Base-by-base conservation (phyloP, 352 stramenopile species). In the Globisporangium abappressorium region DNA sequence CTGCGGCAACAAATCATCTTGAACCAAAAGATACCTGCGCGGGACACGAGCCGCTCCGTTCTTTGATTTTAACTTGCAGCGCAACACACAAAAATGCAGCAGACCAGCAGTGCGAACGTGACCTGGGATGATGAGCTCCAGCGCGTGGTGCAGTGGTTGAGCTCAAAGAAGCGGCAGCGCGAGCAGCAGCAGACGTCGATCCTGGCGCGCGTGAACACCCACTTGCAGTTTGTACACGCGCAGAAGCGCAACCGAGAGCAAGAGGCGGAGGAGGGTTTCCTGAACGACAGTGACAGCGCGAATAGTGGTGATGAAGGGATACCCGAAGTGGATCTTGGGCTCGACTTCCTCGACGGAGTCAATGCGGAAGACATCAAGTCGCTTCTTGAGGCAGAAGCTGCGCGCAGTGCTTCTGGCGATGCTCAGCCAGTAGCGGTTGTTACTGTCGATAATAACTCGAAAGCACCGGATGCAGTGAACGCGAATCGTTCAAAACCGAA, bases 311-410 rank as follows among this genome's bases (percentile, higher is more conserved):
- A 36, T 18, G 56, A 62, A 9, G 12, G 47, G 11, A 46, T 38
- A 46, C 20, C 36, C 22, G 64, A 46, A 18, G 22, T 59, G 15
- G 69, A 78, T 14, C 55, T 82, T 33, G 71, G 69, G 64, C 72
- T 93, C 5, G 80, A 84, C 33, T 93, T 93, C 58, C 64, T 93
- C 41, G 68, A 58, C 2, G 79, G 80, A 51, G 71, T 93, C 24
- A 66, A 89, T 53, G 70, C 68, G 24, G 64, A 81, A 7, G 84
- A 91, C 64, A 84, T 93, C 66, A 78, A 68, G 26, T 67, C 72
- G 62, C 51, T 93, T 57, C 61, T 91, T 43, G 73, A 81, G 43
- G 73, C 71, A 1, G 79, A 84, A 56, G 78, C 70, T 9, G 66
- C 66, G 12, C 64, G 66, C 20, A 51, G 43, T 22, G 49, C 33